Base-by-base conservation (phyloP, 2,329 filamentous ascomycete species). In the Teratosphaeria viscida region DNA sequence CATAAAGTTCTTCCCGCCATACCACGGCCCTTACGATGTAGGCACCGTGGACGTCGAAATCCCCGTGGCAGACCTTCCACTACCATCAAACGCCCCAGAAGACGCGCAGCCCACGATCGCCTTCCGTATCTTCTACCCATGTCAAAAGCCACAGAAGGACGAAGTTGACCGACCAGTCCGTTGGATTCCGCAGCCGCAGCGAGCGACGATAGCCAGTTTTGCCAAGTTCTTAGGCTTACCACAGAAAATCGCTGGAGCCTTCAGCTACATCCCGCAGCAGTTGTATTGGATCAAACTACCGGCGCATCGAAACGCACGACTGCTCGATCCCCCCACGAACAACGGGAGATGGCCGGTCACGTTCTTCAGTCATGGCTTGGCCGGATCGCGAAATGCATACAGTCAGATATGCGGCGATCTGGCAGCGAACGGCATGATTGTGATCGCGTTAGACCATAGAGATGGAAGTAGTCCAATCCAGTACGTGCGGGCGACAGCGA, bases 321-420 rank as follows among this genome's bases (percentile, higher is more conserved):
- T 92, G 7, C 79, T 85, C 43, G 69, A 74, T 35, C 72, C 77
- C 26, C 71, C 73, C 1, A 77, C 69, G 61, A 77, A 60, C 68
- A 83, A 60, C 60, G 76, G 78, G 59, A 78, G 84, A 75, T 94
- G 89, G 87, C 90, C 90, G 0, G 87, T 90, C 0, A 85, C 90
- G 77, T 79, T 95, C 63, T 95, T 95, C 74, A 94, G 89, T 1
- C 90, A 95, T 70, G 90, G 90, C 0, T 79, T 95, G 1, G 90
- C 88, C 43, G 90, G 90, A 43, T 86, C 84, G 61, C 82, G 89
- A 64, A 94, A 94, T 68, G 85, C 89, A 11, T 95, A 95, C 75
- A 92, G 89, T n/a, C 87, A 92, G 68, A 76, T 95, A 27, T 86
- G 82, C 19, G 88, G 88, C 16, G 89, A 88, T 0, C 76, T 95